Percentiles rank a stretch among this genome's conserved stretches.
These are phyloP conservation scores for Echium plantagineum DNA, from an alignment of 257 asterid genomes.

Conservation along the genomic window DNA sequence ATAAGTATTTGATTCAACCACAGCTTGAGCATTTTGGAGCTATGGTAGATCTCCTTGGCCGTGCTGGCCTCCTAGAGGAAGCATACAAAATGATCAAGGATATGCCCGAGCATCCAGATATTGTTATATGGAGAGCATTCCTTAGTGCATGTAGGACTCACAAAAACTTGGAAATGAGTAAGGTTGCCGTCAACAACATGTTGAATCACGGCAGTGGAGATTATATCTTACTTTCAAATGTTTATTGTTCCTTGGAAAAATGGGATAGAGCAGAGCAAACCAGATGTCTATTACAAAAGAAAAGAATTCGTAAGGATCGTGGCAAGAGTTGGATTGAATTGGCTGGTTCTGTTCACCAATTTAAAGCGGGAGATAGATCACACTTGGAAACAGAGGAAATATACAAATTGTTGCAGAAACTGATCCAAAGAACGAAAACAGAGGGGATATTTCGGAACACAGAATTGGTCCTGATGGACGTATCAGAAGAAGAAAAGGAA, in stretches of 20 bases:
- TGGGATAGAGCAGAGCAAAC: slow-evolving; percentile 57
- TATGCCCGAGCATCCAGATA: slow-evolving; percentile 66
- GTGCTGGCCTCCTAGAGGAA: slow-evolving; percentile 62
- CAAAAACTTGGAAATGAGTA: slow-evolving; percentile 46
- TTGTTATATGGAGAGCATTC: slow-evolving; percentile 57
- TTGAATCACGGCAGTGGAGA: slow-evolving; percentile 55
- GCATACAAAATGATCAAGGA: slow-evolving; percentile 43
- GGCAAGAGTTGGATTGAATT: slow-evolving; percentile 79
- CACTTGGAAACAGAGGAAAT: slow-evolving; percentile 47
- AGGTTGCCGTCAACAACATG: slow-evolving; percentile 34
- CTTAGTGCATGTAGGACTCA: slow-evolving; percentile 67
- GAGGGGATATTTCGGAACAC: slow-evolving; percentile 40
- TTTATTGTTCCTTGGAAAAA: slow-evolving; percentile 45
- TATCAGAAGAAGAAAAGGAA: slow-evolving; percentile 78
- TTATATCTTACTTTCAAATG: slow-evolving; percentile 54
- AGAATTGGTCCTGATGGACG: slow-evolving; percentile 69
- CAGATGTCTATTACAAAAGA: slow-evolving; percentile 42
- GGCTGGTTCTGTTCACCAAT: slow-evolving; percentile 42
- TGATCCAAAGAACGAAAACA: slow-evolving; percentile 36
- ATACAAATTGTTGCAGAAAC: slow-evolving; percentile 40
- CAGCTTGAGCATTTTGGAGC: slow-evolving; percentile 79
- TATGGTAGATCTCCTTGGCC: slow-evolving; percentile 60
- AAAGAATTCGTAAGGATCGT: slow-evolving; percentile 38
- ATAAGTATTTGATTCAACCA: slow-evolving; percentile 35
- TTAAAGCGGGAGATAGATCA: slow-evolving; percentile 49